Percentiles rank a stretch among this genome's conserved stretches.
Evolutionary conservation across 805 yeast species (phyloP).

Genomic region (Myxozyma lipomycoides): DNA sequence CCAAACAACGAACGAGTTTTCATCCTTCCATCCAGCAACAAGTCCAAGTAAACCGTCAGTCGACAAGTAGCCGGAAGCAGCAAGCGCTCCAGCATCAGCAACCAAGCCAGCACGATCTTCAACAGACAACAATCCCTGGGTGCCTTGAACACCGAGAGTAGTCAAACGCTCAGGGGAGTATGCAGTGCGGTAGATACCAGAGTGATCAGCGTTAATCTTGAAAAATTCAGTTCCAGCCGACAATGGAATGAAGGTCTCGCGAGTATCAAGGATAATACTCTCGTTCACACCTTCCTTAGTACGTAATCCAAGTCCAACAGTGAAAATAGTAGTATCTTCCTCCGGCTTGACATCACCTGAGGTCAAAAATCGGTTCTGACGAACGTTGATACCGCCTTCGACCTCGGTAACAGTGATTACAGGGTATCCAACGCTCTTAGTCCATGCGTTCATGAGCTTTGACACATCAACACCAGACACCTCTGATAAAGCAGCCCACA

Average conservation of each 20-base stretch:
- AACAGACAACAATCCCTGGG: constrained; percentile 48
- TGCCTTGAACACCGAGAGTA: constrained; percentile 52
- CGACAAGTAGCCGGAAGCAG: constrained; percentile 49
- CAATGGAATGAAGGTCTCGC: constrained; percentile 47
- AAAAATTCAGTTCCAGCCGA: constrained; percentile 43
- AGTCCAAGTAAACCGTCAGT: constrained; percentile 50
- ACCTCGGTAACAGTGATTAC: constrained; percentile 49
- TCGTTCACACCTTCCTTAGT: constrained; percentile 59
- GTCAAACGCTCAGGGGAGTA: constrained; percentile 51
- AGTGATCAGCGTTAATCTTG: constrained; percentile 59
- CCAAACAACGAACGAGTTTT: constrained; percentile 56
- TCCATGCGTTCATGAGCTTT: constrained; percentile 65
- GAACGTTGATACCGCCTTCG: constrained; percentile 41
- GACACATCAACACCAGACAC: constrained; percentile 60
- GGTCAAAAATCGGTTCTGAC: constrained; percentile 59
- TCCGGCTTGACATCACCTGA: constrained; percentile 58
- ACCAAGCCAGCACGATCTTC: constrained; percentile 65
- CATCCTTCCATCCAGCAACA: constrained; percentile 49
- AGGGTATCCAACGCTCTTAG: constrained; percentile 70
- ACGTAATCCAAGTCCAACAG: constrained; percentile 54
- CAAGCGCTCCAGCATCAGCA: constrained; percentile 55
- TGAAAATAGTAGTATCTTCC: constrained; percentile 53
- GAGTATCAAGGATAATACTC: constrained; percentile 50
- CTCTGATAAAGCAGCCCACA: constrained; percentile 64
- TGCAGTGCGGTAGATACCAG: constrained; percentile 58